Conservation (phyloP, 2,329 filamentous ascomycete species). For the Cladosporium halotolerans region DNA sequence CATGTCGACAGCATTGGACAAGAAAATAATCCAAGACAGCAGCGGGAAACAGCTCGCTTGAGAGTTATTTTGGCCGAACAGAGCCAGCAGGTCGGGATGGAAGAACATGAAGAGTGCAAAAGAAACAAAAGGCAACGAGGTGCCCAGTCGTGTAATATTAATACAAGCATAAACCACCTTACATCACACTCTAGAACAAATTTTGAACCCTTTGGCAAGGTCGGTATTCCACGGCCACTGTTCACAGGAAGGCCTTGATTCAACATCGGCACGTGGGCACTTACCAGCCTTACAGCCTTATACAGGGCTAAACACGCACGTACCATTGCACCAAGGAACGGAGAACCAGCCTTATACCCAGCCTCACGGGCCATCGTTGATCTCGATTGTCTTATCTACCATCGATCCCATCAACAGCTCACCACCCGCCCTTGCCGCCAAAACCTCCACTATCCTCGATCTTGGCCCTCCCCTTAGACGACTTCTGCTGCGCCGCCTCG, state of each 20-base stretch:
- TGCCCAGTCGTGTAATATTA: constrained; percentile 4
- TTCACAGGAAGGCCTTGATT: no score
- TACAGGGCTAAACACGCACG: no score
- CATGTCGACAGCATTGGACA: constrained; percentile 8
- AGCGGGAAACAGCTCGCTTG: constrained; percentile 6
- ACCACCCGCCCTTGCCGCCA: constrained; percentile 32
- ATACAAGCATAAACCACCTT: not conserved
- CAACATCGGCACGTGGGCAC: no score
- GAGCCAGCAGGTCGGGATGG: constrained; percentile 5
- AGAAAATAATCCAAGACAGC: constrained; percentile 5
- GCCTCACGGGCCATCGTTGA: no score
- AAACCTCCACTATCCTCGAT: constrained; percentile 32
- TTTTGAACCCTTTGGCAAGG: no score
- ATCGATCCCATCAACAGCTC: not conserved
- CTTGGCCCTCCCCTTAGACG: constrained; percentile 21
- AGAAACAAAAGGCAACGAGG: not conserved
- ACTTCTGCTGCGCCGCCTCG: constrained; percentile 81
- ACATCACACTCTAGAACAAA: not conserved
- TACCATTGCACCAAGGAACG: no score
- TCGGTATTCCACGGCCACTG: no score
- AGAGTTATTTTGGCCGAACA: constrained; percentile 7
- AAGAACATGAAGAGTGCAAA: not conserved
- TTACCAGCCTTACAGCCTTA: no score
- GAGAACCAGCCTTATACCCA: no score
- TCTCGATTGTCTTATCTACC: no score